These are phyloP conservation scores for Alternaria gaisen DNA, from an alignment of 2,329 filamentous ascomycete genomes.

Conservation along the genomic window DNA sequence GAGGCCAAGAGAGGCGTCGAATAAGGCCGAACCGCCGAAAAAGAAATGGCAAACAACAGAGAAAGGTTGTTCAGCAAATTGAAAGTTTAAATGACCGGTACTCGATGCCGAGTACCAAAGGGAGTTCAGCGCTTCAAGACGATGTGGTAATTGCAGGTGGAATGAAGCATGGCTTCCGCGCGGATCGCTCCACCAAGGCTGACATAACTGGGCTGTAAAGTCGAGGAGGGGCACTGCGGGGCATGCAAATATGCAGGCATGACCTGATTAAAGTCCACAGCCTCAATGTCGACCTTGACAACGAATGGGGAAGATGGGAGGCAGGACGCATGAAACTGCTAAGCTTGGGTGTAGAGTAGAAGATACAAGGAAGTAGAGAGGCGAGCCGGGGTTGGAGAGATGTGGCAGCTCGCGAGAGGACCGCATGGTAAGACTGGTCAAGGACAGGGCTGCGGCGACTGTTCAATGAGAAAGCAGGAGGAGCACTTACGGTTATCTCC, in stretches of 20 bases:
- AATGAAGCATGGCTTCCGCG: constrained; percentile 15
- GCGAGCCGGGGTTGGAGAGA: constrained; percentile 26
- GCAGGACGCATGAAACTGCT: constrained; percentile 15
- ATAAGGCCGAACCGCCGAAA: constrained; percentile 21
- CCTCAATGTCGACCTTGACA: constrained; percentile 26
- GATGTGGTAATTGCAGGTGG: constrained; percentile 21
- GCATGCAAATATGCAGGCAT: constrained; percentile 30
- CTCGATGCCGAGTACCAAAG: constrained; percentile 10
- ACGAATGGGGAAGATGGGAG: constrained; percentile 19
- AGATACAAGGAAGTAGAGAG: constrained; percentile 19
- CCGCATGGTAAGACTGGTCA: constrained; percentile 13
- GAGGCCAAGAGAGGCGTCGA: constrained; percentile 18
- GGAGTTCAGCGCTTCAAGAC: constrained; percentile 12
- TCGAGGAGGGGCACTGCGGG: constrained; percentile 34
- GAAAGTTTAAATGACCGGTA: background rate
- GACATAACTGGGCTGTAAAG: constrained; percentile 9
- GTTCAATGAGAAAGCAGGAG: constrained; percentile 26
- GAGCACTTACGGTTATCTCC: constrained; percentile 76
- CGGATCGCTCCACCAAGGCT: constrained; percentile 21
- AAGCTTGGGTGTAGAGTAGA: constrained; percentile 10
- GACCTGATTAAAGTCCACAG: constrained; percentile 24
- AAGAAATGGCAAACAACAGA: constrained; percentile 23
- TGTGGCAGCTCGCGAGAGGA: constrained; percentile 46
- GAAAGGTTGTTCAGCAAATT: constrained; percentile 1
- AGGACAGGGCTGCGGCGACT: constrained; percentile 26